Base-by-base conservation (phyloP, 345 rosid genomes). In the Lagerstroemia speciosa region DNA sequence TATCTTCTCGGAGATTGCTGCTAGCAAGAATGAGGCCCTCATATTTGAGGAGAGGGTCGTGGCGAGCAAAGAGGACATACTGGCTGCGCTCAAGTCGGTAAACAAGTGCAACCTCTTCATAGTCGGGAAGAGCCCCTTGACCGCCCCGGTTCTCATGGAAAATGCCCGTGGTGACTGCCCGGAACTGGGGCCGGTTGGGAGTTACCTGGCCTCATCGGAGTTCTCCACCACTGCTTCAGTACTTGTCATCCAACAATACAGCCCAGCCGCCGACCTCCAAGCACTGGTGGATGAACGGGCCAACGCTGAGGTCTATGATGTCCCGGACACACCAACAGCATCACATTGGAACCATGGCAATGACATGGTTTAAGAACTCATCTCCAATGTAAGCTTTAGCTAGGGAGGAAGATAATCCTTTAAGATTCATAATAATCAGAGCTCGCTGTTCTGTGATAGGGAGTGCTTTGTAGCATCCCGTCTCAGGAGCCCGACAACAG, bases 241-340 rank as follows among this genome's bases (percentile, higher is more conserved):
- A 20, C 69, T 82, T 66, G 70, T 82, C 55, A 72, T 82, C 20
- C 83, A 76, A 29, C 80, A 79, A n/a, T 67, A 67, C 31, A 64
- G 64, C 32, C 67, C 30, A 16, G 24, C 17, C 1, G 67, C 67
- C 19, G 17, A 65, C 67, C 67, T 65, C 30, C 67, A 65, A 10
- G 52, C 67, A 12, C 32, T 65, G 67, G 71, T 73, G 30, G 46
- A 58, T 6, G 75, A 73, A 62, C 67, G 16, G 60, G 46, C 50
- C 27, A 37, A 22, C 9, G 67, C 33, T 16, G 67, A 50, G 17
- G 68, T 29, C 37, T 62, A 46, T 30, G 71, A 73, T 27, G 62
- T 67, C 43, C 76, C 76, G 11, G 76, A 73, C 64, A 67, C 71
- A 67, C 67, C 76, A n/a, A 0, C 32, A 3, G 67, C 14, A 46